phyloP scores from a whole-genome alignment of 78 protist genomes.

The Dictyostelium citrinum region DNA sequence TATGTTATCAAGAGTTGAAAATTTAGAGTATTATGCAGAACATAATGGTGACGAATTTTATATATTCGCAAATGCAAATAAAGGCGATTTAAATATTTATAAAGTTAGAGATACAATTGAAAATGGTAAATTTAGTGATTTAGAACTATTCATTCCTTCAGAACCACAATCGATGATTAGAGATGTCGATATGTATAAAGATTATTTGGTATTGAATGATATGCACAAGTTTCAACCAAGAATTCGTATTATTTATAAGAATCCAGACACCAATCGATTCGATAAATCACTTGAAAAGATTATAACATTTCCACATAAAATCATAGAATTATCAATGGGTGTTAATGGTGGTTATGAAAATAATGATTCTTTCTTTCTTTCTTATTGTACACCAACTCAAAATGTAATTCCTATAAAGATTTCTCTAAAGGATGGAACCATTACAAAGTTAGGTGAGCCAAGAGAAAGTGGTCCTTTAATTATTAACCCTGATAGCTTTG shows the following conservation, averaged over 20 bases:
- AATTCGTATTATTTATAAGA: conserved; percentile 23
- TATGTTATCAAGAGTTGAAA: conserved; percentile 17
- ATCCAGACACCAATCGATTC: background rate
- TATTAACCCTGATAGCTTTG: background rate
- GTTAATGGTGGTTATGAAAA: conserved; percentile 3
- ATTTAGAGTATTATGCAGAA: conserved; percentile 64
- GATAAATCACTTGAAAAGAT: background rate
- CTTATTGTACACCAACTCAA: background rate
- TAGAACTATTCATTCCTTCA: conserved; percentile 4
- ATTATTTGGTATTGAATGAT: conserved; percentile 31
- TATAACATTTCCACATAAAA: conserved; percentile 10
- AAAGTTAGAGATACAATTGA: conserved; percentile 21
- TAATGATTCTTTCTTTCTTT: background rate
- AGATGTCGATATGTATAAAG: conserved; percentile 50
- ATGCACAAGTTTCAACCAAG: conserved; percentile 11
- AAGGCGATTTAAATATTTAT: conserved; percentile 42
- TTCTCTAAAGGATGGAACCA: conserved; percentile 10
- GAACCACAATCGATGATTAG: background rate
- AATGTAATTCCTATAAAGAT: background rate
- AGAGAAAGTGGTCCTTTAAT: conserved; percentile 8
- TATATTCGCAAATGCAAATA: conserved; percentile 49
- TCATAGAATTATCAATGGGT: conserved; percentile 21
- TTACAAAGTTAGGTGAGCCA: background rate
- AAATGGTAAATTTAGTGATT: conserved; percentile 27
- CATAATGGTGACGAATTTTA: conserved; percentile 56